Conservation (phyloP, 2,329 filamentous ascomycete species). For the Ascochyta lentis region DNA sequence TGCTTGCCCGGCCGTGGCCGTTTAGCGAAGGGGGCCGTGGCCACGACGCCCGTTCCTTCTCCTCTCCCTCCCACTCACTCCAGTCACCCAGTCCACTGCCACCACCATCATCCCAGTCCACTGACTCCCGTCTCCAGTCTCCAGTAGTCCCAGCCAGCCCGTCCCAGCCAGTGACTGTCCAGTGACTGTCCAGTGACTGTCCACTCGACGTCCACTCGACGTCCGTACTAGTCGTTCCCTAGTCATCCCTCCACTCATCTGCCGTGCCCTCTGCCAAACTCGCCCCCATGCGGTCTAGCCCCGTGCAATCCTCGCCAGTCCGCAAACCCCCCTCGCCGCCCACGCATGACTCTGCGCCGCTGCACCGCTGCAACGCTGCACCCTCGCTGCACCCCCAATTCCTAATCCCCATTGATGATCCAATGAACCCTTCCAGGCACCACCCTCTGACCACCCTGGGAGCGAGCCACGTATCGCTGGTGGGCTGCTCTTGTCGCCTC, state of each 20-base stretch:
- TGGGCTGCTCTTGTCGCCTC: slow-evolving; percentile 19
- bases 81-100: slow-evolving; percentile 4
- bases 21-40: slow-evolving; percentile 24
- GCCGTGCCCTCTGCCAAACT: slow-evolving; percentile 19
- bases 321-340: slow-evolving; percentile 23
- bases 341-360: slow-evolving; percentile 28
- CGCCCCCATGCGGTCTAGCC: slow-evolving; percentile 31
- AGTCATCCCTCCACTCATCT: slow-evolving; percentile 28
- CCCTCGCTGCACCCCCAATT: slow-evolving; percentile 14
- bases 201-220: too few relatives aligned
- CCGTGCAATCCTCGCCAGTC: slow-evolving; percentile 22
- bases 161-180: too few relatives aligned
- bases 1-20: slow-evolving; percentile 20
- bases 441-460: slow-evolving; percentile 28
- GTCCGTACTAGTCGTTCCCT: slow-evolving; percentile 30
- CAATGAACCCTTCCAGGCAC: slow-evolving; percentile 37
- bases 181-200: too few relatives aligned
- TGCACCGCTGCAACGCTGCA: slow-evolving; percentile 26
- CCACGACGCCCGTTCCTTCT: slow-evolving; percentile 16
- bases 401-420: slow-evolving; percentile 9
- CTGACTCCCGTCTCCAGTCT: background rate
- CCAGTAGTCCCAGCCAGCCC: too few relatives aligned
- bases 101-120: background rate
- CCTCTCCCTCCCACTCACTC: too few relatives aligned
- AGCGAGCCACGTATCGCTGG: slow-evolving; percentile 39